Evolutionary conservation across 352 stramenopile species (phyloP).

Genomic region (Phytophthora pini): DNA sequence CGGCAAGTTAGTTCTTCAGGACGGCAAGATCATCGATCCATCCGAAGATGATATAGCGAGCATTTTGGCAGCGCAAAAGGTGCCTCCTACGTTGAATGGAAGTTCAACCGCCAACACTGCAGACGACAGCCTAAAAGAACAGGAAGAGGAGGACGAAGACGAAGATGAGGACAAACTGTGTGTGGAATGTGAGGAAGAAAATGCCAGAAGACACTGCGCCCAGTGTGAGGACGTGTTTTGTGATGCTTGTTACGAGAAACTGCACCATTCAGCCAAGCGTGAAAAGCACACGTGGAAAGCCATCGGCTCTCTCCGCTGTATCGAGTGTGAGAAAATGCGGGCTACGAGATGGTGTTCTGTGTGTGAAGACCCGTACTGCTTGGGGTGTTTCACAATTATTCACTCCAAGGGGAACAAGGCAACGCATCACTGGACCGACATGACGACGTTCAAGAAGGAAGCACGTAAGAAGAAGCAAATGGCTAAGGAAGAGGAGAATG

Average conservation of each 20-base stretch:
- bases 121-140: constrained; percentile 1
- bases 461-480: constrained; percentile 45
- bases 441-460: constrained; percentile 64
- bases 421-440: constrained; percentile 72
- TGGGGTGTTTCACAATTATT: constrained; percentile 86
- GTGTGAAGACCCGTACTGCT: constrained; percentile 82
- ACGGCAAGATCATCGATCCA: constrained; percentile 67
- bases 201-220: constrained; percentile 65
- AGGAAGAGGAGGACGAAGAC: constrained; percentile 32
- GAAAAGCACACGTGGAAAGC: constrained; percentile 81
- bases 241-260: constrained; percentile 74
- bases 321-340: constrained; percentile 88
- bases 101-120: constrained; percentile 3
- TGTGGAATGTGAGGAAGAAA: constrained; percentile 82
- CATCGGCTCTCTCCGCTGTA: constrained; percentile 76
- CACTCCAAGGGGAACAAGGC: constrained; percentile 85
- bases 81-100: constrained; percentile 15
- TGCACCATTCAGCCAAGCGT: constrained; percentile 76
- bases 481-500: constrained; percentile 53
- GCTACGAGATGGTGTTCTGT: constrained; percentile 78
- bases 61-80: constrained; percentile 34
- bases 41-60: constrained; percentile 43
- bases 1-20: constrained; percentile 71
- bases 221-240: constrained; percentile 87
- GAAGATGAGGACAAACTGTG: constrained; percentile 74